These are phyloP conservation scores for Yarrowia porcina DNA, from an alignment of 805 yeast genomes.

Conservation along the genomic window DNA sequence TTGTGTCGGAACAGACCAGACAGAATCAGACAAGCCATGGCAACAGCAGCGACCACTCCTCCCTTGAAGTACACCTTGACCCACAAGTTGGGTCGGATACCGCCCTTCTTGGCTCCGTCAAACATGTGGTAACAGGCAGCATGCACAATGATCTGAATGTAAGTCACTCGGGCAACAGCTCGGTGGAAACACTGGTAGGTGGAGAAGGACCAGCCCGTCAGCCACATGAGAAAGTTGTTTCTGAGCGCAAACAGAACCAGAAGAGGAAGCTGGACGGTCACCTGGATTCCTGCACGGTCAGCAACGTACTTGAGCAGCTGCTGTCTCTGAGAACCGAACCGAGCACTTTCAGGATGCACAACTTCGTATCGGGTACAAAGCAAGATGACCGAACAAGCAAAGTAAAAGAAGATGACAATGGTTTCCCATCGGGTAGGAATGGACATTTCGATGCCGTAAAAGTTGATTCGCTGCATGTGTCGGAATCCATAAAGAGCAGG, in stretches of 20 bases:
- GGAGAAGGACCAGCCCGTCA: slow-evolving; percentile 56
- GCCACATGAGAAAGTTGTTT: slow-evolving; percentile 57
- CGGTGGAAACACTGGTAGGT: slow-evolving; percentile 58
- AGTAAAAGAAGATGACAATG: slow-evolving; percentile 44
- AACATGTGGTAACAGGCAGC: slow-evolving; percentile 49
- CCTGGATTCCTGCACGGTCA: slow-evolving; percentile 55
- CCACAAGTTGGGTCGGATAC: slow-evolving; percentile 1
- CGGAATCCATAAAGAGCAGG: slow-evolving; percentile 40
- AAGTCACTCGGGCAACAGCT: slow-evolving; percentile 50
- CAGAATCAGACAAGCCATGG: slow-evolving; percentile 43
- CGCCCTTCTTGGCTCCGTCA: slow-evolving; percentile 30
- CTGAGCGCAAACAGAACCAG: slow-evolving; percentile 58
- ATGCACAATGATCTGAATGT: slow-evolving; percentile 48
- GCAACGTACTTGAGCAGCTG: slow-evolving; percentile 45
- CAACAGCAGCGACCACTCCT: slow-evolving; percentile 39
- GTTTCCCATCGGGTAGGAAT: slow-evolving; percentile 55
- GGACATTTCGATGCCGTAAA: slow-evolving; percentile 34
- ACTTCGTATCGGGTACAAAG: slow-evolving; percentile 36
- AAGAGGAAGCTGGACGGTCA: slow-evolving; percentile 50
- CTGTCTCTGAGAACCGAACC: slow-evolving; percentile 37
- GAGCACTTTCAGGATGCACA: slow-evolving; percentile 41
- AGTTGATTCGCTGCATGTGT: slow-evolving; percentile 35
- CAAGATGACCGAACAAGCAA: slow-evolving; percentile 39
- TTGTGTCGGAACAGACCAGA: slow-evolving; percentile 48
- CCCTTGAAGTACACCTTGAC: slow-evolving; percentile 34